A percentile compares a stretch with the other conserved stretches of the same genome.
phyloP scores from a whole-genome alignment of 177 flowering plant genomes.

The Vitis hybrid region DNA sequence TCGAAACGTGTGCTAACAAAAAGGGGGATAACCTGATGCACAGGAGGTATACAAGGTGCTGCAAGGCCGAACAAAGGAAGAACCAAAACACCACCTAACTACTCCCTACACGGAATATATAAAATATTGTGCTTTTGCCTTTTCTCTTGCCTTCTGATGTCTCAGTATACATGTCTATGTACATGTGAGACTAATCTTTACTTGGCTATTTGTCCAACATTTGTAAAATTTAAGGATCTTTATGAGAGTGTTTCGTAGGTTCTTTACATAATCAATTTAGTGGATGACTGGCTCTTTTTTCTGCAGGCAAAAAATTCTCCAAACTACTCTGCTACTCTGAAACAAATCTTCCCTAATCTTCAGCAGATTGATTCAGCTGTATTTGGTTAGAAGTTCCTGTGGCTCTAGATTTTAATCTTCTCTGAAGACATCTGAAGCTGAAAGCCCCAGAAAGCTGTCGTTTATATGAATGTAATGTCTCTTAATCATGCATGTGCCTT shows the following conservation, averaged over 20 bases:
- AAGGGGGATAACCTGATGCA: too few relatives aligned
- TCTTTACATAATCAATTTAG: neutral
- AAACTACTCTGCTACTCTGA: slow-evolving; percentile 46
- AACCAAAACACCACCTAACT: too few relatives aligned
- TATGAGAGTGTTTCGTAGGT: too few relatives aligned
- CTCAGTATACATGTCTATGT: too few relatives aligned
- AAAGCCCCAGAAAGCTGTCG: neutral
- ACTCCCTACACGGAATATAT: too few relatives aligned
- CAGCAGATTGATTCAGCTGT: slow-evolving; percentile 80
- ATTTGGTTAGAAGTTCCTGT: slow-evolving; percentile 36
- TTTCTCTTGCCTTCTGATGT: too few relatives aligned
- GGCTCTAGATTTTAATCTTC: slow-evolving; percentile 1
- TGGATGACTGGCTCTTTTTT: neutral
- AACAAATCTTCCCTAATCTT: slow-evolving; percentile 69
- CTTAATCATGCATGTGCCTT: neutral
- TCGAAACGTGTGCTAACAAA: too few relatives aligned
- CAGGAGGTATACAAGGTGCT: too few relatives aligned
- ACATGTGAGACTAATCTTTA: too few relatives aligned
- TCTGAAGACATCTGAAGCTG: neutral
- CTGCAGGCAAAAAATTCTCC: slow-evolving; percentile 68
- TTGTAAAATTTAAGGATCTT: neutral
- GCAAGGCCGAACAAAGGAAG: too few relatives aligned
- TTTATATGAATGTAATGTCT: neutral
- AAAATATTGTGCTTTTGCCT: too few relatives aligned
- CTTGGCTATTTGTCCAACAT: neutral